Percentiles rank a stretch among this genome's conserved stretches.
These are phyloP conservation scores for Geum urbanum DNA, from an alignment of 306 rosid species.

Conservation along the genomic window DNA sequence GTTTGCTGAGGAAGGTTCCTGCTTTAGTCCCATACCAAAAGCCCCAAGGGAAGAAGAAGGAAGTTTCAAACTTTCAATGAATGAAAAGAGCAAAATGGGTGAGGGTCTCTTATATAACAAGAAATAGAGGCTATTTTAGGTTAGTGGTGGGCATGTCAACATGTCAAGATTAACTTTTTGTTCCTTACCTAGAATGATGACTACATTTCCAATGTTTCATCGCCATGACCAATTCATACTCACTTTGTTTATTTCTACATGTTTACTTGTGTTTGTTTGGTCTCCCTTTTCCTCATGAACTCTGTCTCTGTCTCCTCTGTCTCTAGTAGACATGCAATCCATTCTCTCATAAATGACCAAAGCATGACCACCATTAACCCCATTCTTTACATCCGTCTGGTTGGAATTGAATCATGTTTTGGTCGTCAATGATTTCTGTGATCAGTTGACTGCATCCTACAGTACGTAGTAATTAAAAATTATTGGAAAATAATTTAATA, in stretches of 20 bases:
- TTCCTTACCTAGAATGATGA: conserved; percentile 2
- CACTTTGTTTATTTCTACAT: conserved; percentile 9
- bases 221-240: conserved; percentile 14
- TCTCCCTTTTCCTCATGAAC: neutral
- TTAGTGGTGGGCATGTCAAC: conserved; percentile 51
- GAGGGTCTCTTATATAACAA: conserved; percentile 1
- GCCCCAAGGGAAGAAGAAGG: neutral
- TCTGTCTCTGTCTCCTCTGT: neutral
- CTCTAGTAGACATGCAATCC: conserved; percentile 20
- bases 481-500: no score
- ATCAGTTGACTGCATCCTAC: no score
- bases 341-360: neutral
- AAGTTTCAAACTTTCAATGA: neutral
- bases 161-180: conserved; percentile 16
- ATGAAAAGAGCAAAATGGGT: neutral
- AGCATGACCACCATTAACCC: conserved; percentile 1
- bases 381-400: no score
- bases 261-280: conserved; percentile 17
- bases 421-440: no score
- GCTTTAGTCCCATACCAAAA: conserved; percentile 26
- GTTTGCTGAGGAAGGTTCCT: conserved; percentile 15
- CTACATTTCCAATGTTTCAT: conserved; percentile 12
- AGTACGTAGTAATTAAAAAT: no score
- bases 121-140: conserved; percentile 1
- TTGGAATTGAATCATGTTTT: no score